Evolutionary conservation across 176 grass and related monocot genomes (phyloP), one percentile per base, ranked within the genome.

Genomic region (Pontederia paniculata): DNA sequence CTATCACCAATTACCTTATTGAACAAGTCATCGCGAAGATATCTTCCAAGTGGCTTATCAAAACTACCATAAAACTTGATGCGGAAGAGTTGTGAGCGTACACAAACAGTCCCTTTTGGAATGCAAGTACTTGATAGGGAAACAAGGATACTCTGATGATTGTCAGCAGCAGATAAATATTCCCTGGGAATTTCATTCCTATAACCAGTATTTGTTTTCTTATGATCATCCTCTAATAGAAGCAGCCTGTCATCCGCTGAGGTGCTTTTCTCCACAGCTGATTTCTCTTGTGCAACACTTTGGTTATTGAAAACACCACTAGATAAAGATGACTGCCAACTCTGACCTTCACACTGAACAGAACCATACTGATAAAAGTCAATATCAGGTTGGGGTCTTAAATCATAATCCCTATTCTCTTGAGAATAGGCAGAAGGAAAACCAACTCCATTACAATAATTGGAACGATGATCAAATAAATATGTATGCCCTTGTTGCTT

Each of bases 31-130:
- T 96, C 90, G 0, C 49, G 72, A 52, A 96, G 85, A 73, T 89
- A 96, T 79, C 82, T 82, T 47, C 90, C 90, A 15, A 96, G 76
- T 60, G 90, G 85, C 70, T 96, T 96, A 77, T 96, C 90, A 44
- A 82, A 89, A 54, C 73, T 83, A 64, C 90, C 79, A 70, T 96
- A 96, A 78, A 89, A 96, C 49, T 83, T 96, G 42, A 96, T 96
- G 21, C 90, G 81, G 71, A 78, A 59, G 62, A 96, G 76, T 42
- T 69, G 79, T 44, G 76, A 77, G 44, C 62, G 76, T 31, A 86
- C 50, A 41, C 90, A 96, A 50, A 81, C 68, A 51, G 67, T 64
- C 45, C 74, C 73, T 86, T 83, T 96, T 19, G 65, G 65, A 15
- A 76, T 71, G 59, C 85, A 88, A 59, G 76, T 89, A 54, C 67